A percentile compares a stretch with the other conserved stretches of the same genome.
These are phyloP conservation scores for Thecaphora thlaspeos DNA, from an alignment of 1,284 basidiomycete genomes.

Conservation along the genomic window DNA sequence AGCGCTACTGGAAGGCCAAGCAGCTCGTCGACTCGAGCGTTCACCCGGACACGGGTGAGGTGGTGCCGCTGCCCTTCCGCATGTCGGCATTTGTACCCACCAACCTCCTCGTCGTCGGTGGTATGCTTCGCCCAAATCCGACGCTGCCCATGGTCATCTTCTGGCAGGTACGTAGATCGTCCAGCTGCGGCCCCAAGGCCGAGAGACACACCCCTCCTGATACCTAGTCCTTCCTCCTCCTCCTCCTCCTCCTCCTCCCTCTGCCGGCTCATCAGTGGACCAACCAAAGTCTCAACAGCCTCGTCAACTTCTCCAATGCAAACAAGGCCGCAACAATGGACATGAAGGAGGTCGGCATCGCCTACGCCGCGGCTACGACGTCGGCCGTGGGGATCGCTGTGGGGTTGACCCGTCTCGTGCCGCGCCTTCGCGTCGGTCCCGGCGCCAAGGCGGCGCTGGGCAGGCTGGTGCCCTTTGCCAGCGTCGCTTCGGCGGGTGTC, in stretches of 20 bases:
- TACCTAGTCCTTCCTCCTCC: too few relatives aligned
- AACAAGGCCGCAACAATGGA: conserved; percentile 62
- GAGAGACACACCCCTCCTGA: too few relatives aligned
- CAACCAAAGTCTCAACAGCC: conserved; percentile 61
- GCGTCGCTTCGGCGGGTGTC: conserved; percentile 59
- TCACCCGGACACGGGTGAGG: conserved; percentile 60
- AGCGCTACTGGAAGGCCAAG: conserved; percentile 38
- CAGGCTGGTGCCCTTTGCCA: conserved; percentile 62
- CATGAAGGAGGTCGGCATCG: conserved; percentile 60
- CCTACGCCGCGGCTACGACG: conserved; percentile 62
- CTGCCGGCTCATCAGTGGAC: too few relatives aligned
- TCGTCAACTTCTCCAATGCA: conserved; percentile 59
- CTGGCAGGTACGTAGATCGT: conserved; percentile 64
- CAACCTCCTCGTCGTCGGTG: conserved; percentile 61
- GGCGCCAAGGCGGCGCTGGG: conserved; percentile 24
- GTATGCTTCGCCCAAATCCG: conserved; percentile 57
- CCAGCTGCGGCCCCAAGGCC: too few relatives aligned
- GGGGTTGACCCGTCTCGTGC: conserved; percentile 61
- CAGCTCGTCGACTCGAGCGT: conserved; percentile 59
- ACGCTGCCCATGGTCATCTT: conserved; percentile 59
- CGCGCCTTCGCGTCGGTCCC: conserved; percentile 49
- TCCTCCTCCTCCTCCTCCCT: too few relatives aligned
- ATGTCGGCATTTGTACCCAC: conserved; percentile 64
- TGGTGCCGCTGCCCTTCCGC: conserved; percentile 61
- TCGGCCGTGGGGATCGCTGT: conserved; percentile 63